These are phyloP conservation scores for Aurifilum marmelostoma DNA, from an alignment of 2,329 filamentous ascomycete species.

Conservation along the genomic window DNA sequence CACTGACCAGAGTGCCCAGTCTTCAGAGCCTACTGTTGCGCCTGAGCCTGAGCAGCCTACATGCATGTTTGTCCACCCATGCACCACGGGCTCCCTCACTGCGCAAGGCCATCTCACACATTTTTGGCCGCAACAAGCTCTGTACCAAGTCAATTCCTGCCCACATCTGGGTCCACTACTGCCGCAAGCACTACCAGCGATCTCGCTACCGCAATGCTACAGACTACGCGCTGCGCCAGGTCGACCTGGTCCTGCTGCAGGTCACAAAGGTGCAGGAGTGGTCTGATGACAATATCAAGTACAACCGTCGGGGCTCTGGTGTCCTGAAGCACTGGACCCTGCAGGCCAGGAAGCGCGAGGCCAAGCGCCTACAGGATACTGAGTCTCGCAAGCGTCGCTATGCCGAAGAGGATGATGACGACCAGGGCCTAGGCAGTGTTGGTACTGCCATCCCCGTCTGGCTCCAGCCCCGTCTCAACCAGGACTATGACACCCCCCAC, in stretches of 20 bases:
- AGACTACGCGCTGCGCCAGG: conserved; percentile 65
- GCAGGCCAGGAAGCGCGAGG: conserved; percentile 66
- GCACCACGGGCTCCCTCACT: conserved; percentile 62
- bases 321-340: conserved; percentile 64
- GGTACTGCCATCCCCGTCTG: conserved; percentile 52
- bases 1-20: conserved; percentile 29
- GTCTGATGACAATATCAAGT: conserved; percentile 53
- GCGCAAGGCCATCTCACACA: conserved; percentile 78
- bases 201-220: conserved; percentile 68
- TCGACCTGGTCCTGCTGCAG: conserved; percentile 65
- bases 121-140: conserved; percentile 82
- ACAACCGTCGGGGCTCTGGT: conserved; percentile 35
- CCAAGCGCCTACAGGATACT: conserved; percentile 53
- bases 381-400: conserved; percentile 28
- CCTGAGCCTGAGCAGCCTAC: conserved; percentile 33
- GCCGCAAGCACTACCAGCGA: conserved; percentile 83
- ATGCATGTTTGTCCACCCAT: conserved; percentile 62
- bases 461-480: conserved; percentile 50
- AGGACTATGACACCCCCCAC: conserved; percentile 51
- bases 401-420: conserved; percentile 37
- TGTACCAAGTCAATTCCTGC: conserved; percentile 72
- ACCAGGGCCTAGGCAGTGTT: conserved; percentile 39
- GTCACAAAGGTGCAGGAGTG: conserved; percentile 66
- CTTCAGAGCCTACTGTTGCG: conserved; percentile 17
- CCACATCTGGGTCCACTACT: conserved; percentile 74